phyloP scores from a whole-genome alignment of 345 rosid genomes.

The Jatropha curcas region DNA sequence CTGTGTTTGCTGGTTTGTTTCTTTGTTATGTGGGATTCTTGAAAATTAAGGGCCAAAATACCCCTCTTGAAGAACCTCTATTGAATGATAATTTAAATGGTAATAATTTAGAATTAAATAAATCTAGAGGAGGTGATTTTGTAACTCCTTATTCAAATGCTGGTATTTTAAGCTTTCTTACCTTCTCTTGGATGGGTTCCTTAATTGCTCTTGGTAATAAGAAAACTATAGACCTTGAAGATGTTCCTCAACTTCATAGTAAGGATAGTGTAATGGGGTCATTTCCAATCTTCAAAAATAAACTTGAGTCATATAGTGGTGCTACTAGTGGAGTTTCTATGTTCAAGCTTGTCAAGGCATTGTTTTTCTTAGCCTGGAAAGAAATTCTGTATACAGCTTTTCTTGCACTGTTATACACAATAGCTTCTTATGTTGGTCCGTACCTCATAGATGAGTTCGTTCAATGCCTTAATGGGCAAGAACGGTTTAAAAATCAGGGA shows the following conservation, averaged over 20 bases:
- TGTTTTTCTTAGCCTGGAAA: constrained; percentile 25
- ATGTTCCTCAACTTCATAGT: constrained; percentile 27
- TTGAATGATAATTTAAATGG: constrained; percentile 18
- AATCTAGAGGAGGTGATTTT: constrained; percentile 25
- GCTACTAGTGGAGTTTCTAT: constrained; percentile 10
- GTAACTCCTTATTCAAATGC: constrained; percentile 30
- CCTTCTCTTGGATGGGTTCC: constrained; percentile 28
- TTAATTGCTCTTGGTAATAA: constrained; percentile 28
- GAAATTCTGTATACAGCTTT: constrained; percentile 27
- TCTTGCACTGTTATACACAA: constrained; percentile 19
- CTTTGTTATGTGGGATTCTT: constrained; percentile 52
- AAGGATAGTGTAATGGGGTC: constrained; percentile 24
- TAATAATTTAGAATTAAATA: constrained; percentile 11
- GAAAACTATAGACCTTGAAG: constrained; percentile 30
- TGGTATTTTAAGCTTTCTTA: constrained; percentile 23
- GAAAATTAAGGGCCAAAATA: constrained; percentile 30
- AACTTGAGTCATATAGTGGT: constrained; percentile 15
- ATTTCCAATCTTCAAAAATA: constrained; percentile 23
- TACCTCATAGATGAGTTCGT: constrained; percentile 37
- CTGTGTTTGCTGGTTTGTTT: constrained; percentile 45
- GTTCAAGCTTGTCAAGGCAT: constrained; percentile 28
- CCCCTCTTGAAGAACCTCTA: constrained; percentile 43
- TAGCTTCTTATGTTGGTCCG: constrained; percentile 41
- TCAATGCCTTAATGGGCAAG: constrained; percentile 31
- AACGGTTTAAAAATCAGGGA: constrained; percentile 25